These are phyloP conservation scores for Clarireedia monteithiana DNA, from an alignment of 2,329 filamentous ascomycete genomes.

Conservation along the genomic window DNA sequence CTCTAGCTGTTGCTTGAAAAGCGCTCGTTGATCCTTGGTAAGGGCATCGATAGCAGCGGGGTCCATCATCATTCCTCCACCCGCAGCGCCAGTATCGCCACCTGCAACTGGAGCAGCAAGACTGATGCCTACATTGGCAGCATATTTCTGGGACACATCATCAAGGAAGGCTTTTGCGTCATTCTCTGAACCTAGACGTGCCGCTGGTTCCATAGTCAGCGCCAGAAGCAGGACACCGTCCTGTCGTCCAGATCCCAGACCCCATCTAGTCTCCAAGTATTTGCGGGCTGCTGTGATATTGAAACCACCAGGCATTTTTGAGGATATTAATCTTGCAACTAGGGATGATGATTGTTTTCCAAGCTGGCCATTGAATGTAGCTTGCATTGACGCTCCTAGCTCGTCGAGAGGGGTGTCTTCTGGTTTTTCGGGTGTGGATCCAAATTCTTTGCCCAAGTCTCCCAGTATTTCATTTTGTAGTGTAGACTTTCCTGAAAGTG, in stretches of 20 bases:
- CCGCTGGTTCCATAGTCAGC: conserved; percentile 84
- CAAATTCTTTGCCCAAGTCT: conserved; percentile 96
- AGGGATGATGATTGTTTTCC: conserved; percentile 94
- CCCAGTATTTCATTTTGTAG: conserved; percentile 98
- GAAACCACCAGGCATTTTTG: conserved; percentile 99
- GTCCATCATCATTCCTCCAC: conserved; percentile 98
- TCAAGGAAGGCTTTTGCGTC: conserved; percentile 94
- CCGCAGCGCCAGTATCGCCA: conserved; percentile 61
- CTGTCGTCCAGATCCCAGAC: conserved; percentile 76
- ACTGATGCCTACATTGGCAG: conserved; percentile 72
- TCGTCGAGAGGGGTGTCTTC: conserved; percentile 97
- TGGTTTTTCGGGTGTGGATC: conserved; percentile 94
- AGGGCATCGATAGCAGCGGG: conserved; percentile 92
- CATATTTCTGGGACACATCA: conserved; percentile 83
- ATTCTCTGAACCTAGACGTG: conserved; percentile 79
- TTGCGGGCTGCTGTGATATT: conserved; percentile 96
- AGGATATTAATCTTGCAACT: conserved; percentile 89
- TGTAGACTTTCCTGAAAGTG: conserved; percentile 77
- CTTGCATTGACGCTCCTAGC: conserved; percentile 89
- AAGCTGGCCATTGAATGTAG: conserved; percentile 96
- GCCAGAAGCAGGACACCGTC: conserved; percentile 84
- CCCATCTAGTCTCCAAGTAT: conserved; percentile 92
- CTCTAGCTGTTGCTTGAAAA: conserved; percentile 98
- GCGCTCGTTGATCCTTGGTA: conserved; percentile 88
- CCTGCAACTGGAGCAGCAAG: conserved; percentile 69